Conservation (phyloP, 2,329 filamentous ascomycete genomes). For the Cytospora schulzeri region DNA sequence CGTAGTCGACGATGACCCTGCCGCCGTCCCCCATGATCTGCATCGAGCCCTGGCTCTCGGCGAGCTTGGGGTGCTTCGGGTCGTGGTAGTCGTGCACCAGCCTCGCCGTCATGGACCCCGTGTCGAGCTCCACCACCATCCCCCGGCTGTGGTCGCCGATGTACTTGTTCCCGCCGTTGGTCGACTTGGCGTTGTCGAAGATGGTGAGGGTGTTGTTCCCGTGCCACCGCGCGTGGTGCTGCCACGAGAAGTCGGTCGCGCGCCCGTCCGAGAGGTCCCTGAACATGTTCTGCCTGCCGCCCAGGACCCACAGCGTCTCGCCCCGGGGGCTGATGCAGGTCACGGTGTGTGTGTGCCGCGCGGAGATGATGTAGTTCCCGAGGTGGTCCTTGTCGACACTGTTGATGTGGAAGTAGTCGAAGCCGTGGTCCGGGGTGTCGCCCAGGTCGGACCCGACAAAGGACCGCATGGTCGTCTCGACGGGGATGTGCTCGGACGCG, state of each 20-base stretch:
- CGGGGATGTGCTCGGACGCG: slow-evolving; percentile 38
- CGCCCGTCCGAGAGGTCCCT: slow-evolving; percentile 38
- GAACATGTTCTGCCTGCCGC: slow-evolving; percentile 41
- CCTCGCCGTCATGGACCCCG: slow-evolving; percentile 34
- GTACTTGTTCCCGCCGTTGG: slow-evolving; percentile 34
- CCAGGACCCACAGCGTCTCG: slow-evolving; percentile 40
- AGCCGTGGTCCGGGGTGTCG: slow-evolving; percentile 35
- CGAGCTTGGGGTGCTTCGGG: slow-evolving; percentile 28
- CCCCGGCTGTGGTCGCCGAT: slow-evolving; percentile 36
- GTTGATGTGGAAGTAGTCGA: slow-evolving; percentile 45
- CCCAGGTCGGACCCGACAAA: slow-evolving; percentile 35
- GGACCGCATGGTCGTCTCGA: slow-evolving; percentile 33
- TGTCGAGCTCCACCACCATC: slow-evolving; percentile 36
- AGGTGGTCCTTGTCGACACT: slow-evolving; percentile 38
- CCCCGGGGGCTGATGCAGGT: slow-evolving; percentile 37
- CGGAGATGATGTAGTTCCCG: slow-evolving; percentile 43
- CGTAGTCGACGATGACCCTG: slow-evolving; percentile 28
- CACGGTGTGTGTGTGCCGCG: slow-evolving; percentile 37
- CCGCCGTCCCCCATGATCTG: slow-evolving; percentile 18
- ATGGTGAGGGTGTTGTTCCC: slow-evolving; percentile 38
- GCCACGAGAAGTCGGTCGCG: slow-evolving; percentile 42
- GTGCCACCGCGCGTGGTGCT: slow-evolving; percentile 42
- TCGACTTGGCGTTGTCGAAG: slow-evolving; percentile 44
- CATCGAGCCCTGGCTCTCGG: slow-evolving; percentile 25
- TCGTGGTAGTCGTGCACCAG: slow-evolving; percentile 38